Evolutionary conservation across 345 rosid genomes (phyloP).

Genomic region (Dipteronia dyeriana): DNA sequence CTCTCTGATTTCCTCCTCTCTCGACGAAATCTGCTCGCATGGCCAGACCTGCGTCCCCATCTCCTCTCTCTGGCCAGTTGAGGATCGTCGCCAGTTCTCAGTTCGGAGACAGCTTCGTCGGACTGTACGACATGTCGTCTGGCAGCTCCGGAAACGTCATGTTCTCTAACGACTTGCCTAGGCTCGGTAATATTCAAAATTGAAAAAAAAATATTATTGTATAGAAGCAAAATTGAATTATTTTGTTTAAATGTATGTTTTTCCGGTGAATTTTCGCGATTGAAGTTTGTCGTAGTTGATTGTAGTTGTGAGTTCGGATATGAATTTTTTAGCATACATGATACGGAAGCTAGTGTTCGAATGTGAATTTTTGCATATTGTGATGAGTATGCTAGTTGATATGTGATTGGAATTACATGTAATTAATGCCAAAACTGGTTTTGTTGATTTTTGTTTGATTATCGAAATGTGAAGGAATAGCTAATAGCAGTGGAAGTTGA

Average conservation of each 20-base stretch:
- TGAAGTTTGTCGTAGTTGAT: too few species aligned
- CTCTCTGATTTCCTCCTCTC: too few species aligned
- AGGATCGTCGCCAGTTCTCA: slow-evolving; percentile 54
- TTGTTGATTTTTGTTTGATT: not conserved
- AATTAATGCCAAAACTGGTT: not conserved
- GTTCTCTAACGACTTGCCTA: slow-evolving; percentile 62
- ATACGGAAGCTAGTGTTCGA: too few species aligned
- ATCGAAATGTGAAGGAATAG: not conserved
- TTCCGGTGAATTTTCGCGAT: too few species aligned
- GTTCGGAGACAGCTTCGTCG: slow-evolving; percentile 63
- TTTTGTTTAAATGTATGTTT: too few species aligned
- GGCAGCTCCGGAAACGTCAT: slow-evolving; percentile 44
- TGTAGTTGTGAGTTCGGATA: too few species aligned
- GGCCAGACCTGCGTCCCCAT: slow-evolving; percentile 22
- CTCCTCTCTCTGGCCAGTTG: slow-evolving; percentile 13
- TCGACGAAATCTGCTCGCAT: not conserved
- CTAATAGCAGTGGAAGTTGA: not conserved
- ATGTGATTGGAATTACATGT: too few species aligned
- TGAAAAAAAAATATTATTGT: too few species aligned
- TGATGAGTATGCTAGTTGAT: too few species aligned
- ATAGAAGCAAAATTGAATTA: too few species aligned
- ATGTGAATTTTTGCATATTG: too few species aligned
- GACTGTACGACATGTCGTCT: slow-evolving; percentile 54
- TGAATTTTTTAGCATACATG: too few species aligned
- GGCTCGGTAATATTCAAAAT: slow-evolving; percentile 38